A percentile compares a stretch with the other conserved stretches of the same genome.
phyloP scores from a whole-genome alignment of 495 filamentous ascomycete species.

The Cercophora sp. region DNA sequence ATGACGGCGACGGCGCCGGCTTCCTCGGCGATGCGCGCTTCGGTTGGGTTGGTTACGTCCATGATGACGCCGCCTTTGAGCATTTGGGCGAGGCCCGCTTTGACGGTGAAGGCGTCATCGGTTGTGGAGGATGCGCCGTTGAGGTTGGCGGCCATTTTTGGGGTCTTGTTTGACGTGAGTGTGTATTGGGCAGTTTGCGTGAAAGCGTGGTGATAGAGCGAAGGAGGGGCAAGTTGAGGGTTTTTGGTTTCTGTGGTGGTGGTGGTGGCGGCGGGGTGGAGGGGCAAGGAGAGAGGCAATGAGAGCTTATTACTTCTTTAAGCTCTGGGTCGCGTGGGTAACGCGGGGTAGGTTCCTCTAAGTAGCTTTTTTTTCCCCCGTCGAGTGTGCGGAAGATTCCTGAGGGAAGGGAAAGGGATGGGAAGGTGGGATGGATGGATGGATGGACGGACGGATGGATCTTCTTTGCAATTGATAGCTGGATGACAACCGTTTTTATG shows the following conservation, averaged over 20 bases:
- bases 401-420: no score
- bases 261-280: slow-evolving; percentile 4
- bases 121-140: slow-evolving; percentile 26
- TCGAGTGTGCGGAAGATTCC: no score
- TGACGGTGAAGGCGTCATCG: slow-evolving; percentile 62
- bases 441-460: no score
- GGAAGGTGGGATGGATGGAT: no score
- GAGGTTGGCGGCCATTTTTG: slow-evolving; percentile 13
- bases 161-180: background rate
- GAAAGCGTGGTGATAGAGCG: background rate
- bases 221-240: slow-evolving; percentile 4
- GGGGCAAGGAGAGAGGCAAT: background rate
- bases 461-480: no score
- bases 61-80: slow-evolving; percentile 98
- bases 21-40: slow-evolving; percentile 96
- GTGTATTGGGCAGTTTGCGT: no score
- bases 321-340: no score
- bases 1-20: slow-evolving; percentile 95
- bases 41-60: slow-evolving; percentile 93
- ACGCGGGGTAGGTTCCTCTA: no score
- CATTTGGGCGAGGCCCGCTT: slow-evolving; percentile 94
- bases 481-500: no score
- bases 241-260: no score
- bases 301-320: no score
- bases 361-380: no score